Evolutionary conservation across 192 early-diverging fungal genomes (phyloP).

Genomic region (Phlyctochytrium planicorne): DNA sequence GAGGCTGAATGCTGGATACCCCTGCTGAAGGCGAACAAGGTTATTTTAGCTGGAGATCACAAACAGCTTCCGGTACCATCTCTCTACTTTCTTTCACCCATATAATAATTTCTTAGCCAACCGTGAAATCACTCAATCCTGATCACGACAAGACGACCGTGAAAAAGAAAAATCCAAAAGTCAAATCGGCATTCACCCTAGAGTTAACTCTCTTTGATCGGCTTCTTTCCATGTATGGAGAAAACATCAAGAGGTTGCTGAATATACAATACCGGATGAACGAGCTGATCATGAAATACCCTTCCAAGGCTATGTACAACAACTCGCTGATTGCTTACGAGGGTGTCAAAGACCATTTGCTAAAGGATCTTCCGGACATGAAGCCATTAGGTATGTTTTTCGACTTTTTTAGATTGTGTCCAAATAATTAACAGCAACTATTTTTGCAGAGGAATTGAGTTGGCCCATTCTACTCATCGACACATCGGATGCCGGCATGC

Average conservation of each 20-base stretch:
- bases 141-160: constrained; percentile 22
- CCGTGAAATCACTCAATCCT: constrained; percentile 61
- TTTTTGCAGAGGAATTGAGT: constrained; percentile 51
- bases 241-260: constrained; percentile 64
- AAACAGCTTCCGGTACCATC: constrained; percentile 69
- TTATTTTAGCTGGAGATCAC: constrained; percentile 88
- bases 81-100: not conserved
- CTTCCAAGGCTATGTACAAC: constrained; percentile 69
- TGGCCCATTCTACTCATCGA: constrained; percentile 66
- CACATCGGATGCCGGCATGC: constrained; percentile 45
- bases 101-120: constrained; percentile 50
- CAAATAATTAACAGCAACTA: constrained; percentile 10
- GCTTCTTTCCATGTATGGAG: constrained; percentile 59
- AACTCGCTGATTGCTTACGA: constrained; percentile 62
- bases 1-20: constrained; percentile 88
- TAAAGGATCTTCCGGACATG: constrained; percentile 65
- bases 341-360: constrained; percentile 60
- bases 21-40: constrained; percentile 64
- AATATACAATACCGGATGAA: constrained; percentile 90
- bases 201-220: constrained; percentile 79
- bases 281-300: constrained; percentile 73
- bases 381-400: constrained; percentile 17
- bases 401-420: not conserved
- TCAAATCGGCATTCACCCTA: constrained; percentile 22
- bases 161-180: constrained; percentile 2